A percentile compares a stretch with the other conserved stretches of the same genome.
These are phyloP conservation scores for Trichoderma endophyticum DNA, from an alignment of 2,329 filamentous ascomycete species.

Conservation along the genomic window DNA sequence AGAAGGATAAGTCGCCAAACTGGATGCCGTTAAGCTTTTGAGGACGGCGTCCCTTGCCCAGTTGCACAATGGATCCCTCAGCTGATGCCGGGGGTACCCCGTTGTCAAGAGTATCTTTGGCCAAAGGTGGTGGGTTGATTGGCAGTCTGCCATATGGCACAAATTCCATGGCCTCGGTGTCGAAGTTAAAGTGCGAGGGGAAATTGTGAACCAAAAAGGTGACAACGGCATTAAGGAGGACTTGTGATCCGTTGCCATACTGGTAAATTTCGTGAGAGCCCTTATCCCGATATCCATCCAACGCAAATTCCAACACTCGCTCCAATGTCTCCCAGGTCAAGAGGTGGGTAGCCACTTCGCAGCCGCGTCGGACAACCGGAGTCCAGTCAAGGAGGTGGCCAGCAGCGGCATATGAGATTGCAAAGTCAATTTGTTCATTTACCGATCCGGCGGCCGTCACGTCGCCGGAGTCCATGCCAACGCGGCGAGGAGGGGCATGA, in stretches of 20 bases:
- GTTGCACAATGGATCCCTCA: slow-evolving; percentile 35
- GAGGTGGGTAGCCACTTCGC: slow-evolving; percentile 56
- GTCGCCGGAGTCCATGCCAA: slow-evolving; percentile 28
- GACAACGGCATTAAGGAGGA: slow-evolving; percentile 53
- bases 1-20: slow-evolving; percentile 63
- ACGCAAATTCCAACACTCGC: slow-evolving; percentile 56
- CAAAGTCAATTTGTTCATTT: slow-evolving; percentile 49
- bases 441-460: slow-evolving; percentile 38
- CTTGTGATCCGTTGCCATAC: slow-evolving; percentile 51
- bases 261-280: slow-evolving; percentile 45
- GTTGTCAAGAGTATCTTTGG: slow-evolving; percentile 25
- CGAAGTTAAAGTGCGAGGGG: slow-evolving; percentile 57
- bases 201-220: slow-evolving; percentile 61
- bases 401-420: slow-evolving; percentile 63
- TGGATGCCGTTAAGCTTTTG: slow-evolving; percentile 60
- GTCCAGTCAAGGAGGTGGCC: slow-evolving; percentile 56
- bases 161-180: slow-evolving; percentile 41
- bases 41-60: slow-evolving; percentile 42
- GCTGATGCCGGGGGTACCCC: neutral
- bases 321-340: slow-evolving; percentile 63
- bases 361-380: slow-evolving; percentile 54
- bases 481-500: slow-evolving; percentile 31
- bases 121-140: slow-evolving; percentile 23
- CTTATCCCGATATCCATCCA: slow-evolving; percentile 39
- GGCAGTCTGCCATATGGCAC: slow-evolving; percentile 42